Conservation (phyloP, 495 filamentous ascomycete genomes). For the Tuber melanosporum region DNA sequence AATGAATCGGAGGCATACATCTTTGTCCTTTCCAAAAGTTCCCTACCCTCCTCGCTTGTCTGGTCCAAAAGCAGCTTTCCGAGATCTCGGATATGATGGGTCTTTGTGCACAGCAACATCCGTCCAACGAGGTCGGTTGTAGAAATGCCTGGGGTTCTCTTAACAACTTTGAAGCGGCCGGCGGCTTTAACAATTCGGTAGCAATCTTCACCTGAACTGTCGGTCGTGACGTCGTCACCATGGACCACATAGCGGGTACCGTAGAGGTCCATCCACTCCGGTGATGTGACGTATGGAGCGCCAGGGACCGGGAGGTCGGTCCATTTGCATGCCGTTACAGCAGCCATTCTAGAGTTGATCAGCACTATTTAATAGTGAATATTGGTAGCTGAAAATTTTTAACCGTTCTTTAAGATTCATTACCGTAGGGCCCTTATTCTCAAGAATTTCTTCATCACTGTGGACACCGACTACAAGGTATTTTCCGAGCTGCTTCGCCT, state of each 20-base stretch:
- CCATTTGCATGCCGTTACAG: slow-evolving; percentile 93
- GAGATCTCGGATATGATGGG: slow-evolving; percentile 77
- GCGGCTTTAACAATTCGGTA: slow-evolving; percentile 94
- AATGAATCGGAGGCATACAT: slow-evolving; percentile 83
- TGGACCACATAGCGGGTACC: slow-evolving; percentile 90
- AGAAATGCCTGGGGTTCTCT: slow-evolving; percentile 90
- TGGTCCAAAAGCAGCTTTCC: slow-evolving; percentile 53
- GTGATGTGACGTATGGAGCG: slow-evolving; percentile 89
- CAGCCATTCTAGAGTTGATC: slow-evolving; percentile 49
- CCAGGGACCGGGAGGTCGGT: slow-evolving; percentile 71
- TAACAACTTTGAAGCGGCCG: slow-evolving; percentile 85
- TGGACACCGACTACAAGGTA: slow-evolving; percentile 89
- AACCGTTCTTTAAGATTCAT: slow-evolving; percentile 82
- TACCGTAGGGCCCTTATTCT: slow-evolving; percentile 95
- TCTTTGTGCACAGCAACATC: slow-evolving; percentile 88
- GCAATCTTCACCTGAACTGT: slow-evolving; percentile 82
- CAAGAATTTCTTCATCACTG: slow-evolving; percentile 86
- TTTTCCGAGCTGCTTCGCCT: slow-evolving; percentile 77
- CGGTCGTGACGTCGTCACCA: slow-evolving; percentile 82
- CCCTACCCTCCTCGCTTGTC: slow-evolving; percentile 50
- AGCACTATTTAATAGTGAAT: not conserved
- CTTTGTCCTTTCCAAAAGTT: slow-evolving; percentile 63
- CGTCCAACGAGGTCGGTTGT: slow-evolving; percentile 95
- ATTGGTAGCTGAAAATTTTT: not conserved
- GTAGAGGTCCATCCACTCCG: slow-evolving; percentile 89